A percentile compares a stretch with the other conserved stretches of the same genome.
These are phyloP conservation scores for Sphenostylis stenocarpa DNA, from an alignment of 306 rosid species.

Conservation along the genomic window DNA sequence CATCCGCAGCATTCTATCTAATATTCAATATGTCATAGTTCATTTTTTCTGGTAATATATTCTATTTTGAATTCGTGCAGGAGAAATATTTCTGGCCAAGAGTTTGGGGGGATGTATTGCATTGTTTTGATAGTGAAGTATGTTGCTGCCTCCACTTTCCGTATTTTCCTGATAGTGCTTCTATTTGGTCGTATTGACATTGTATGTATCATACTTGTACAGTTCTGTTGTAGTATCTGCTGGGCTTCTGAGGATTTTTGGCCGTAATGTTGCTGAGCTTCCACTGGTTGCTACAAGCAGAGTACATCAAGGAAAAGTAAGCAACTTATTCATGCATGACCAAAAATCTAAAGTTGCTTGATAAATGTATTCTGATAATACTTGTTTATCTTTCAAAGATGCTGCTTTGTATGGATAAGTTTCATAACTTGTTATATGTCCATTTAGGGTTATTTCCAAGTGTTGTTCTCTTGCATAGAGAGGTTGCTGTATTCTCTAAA, in stretches of 20 bases:
- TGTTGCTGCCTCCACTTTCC: constrained; percentile 27
- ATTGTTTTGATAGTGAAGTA: constrained; percentile 92
- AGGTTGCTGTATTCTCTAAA: constrained; percentile 71
- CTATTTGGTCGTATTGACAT: constrained; percentile 19
- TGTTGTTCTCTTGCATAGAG: constrained; percentile 84
- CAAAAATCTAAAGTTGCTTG: constrained; percentile 4
- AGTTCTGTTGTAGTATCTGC: constrained; percentile 96
- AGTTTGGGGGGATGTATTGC: constrained; percentile 99
- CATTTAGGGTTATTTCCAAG: constrained; percentile 93
- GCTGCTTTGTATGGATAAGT: constrained; percentile 9
- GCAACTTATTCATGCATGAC: constrained; percentile 27
- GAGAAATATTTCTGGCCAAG: constrained; percentile 98
- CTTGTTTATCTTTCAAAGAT: constrained; percentile 18
- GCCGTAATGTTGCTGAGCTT: constrained; percentile 90
- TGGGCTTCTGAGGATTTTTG: constrained; percentile 94
- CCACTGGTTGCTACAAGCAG: constrained; percentile 97
- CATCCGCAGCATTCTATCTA: background rate
- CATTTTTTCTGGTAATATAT: constrained; percentile 16
- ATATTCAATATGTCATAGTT: background rate
- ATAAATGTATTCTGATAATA: background rate
- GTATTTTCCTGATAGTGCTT: constrained; percentile 9
- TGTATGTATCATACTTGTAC: constrained; percentile 30
- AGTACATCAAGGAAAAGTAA: constrained; percentile 93
- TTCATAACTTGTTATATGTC: constrained; percentile 16
- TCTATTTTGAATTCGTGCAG: constrained; percentile 54